Evolutionary conservation across 345 rosid genomes (phyloP).

Genomic region (Boechera stricta): DNA sequence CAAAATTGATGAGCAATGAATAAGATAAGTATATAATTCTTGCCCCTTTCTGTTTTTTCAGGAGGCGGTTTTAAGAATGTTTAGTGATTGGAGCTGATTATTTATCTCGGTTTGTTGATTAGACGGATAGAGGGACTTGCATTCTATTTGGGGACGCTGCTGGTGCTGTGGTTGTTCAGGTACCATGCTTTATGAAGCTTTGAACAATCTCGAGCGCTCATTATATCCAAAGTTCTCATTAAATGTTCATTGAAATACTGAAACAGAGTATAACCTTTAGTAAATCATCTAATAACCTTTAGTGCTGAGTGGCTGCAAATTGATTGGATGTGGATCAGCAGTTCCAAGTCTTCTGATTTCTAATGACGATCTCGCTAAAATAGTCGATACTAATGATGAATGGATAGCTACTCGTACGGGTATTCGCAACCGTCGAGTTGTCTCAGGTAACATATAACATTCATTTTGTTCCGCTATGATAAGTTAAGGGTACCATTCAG

Average conservation of each 20-base stretch:
- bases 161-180: constrained; percentile 95
- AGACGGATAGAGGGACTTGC: constrained; percentile 95
- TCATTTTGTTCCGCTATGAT: not conserved
- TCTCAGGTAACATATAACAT: constrained; percentile 58
- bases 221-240: not conserved
- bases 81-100: constrained; percentile 91
- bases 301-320: too few relatives aligned
- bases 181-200: constrained; percentile 33
- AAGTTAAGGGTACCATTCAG: not conserved
- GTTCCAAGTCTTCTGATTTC: constrained; percentile 75
- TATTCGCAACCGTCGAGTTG: constrained; percentile 77
- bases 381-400: constrained; percentile 88
- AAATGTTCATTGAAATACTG: not conserved
- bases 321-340: constrained; percentile 93
- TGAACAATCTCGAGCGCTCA: not conserved
- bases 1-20: not conserved
- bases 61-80: constrained; percentile 90
- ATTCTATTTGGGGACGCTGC: constrained; percentile 98
- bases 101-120: constrained; percentile 86
- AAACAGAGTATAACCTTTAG: not conserved
- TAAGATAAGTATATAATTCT: constrained; percentile 24
- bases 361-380: constrained; percentile 84
- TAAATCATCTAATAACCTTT: too few relatives aligned
- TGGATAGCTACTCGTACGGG: constrained; percentile 96
- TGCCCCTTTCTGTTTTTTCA: constrained; percentile 36